Evolutionary conservation across 73 alveolate species (phyloP), one percentile per base, ranked within the genome.

Genomic region (Paramecium primaurelia): DNA sequence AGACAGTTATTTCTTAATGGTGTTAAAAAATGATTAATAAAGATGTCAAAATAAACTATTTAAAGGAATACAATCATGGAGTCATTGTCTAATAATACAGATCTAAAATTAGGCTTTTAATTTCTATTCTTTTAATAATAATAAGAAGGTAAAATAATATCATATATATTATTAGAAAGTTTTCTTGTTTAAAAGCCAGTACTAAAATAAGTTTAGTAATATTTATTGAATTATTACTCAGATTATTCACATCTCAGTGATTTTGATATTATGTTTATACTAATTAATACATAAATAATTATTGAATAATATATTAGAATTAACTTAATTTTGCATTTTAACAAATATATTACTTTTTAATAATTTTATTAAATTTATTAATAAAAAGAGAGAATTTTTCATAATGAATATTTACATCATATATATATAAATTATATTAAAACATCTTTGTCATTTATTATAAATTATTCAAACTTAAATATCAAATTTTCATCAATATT

Each of bases 11-110:
- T 4, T 8, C 58, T 44, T 80, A 80, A 49, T 80, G 91, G 91
- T 80, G 91, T 80, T 12, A 80, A 20, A 80, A 80, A 80, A 45
- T 45, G 75, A 20, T 80, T 12, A 49, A 16, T 45, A 80, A 80
- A 80, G 91, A 80, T 10, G 8, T 80, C 20, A 80, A 80, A 80
- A 42, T 44, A 8, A 26, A 28, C 12, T 80, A 38, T 16, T 40
- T 80, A 36, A 80, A 37, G 26, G 42, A 80, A 44, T 36, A 45
- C 20, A 80, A 80, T 80, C 30, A 18, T 45, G 91, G 91, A 11
- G 64, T 73, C 40, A 20, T 37, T 64, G 51, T 64, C 47, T 32
- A 64, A 64, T 25, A 64, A 32, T 64, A 64, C 26, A 37, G 60
- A 73, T 30, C 37, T 37, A 73, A 73, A 37, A 22, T 73, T 2